Evolutionary conservation across 1,284 basidiomycete genomes (phyloP), one percentile per base, ranked within the genome.

Genomic region (Ceratobasidium sp.): DNA sequence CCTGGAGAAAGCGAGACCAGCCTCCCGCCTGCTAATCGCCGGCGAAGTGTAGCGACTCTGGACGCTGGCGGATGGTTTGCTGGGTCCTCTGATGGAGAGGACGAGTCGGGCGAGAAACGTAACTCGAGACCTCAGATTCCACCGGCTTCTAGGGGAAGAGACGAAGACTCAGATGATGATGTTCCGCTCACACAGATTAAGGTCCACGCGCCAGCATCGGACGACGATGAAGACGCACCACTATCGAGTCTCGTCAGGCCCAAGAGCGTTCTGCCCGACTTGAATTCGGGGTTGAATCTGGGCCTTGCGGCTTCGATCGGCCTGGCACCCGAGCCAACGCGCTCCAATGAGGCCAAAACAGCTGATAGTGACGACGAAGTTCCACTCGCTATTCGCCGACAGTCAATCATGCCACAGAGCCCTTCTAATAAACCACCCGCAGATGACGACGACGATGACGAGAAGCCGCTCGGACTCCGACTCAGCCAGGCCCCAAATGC

Each of bases 391-490:
- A 58, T 65, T 22, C 62, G 39, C 22, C 73, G 54, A 16, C 73
- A 58, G 46, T 49, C 58, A 22, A 61, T 72, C 16, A 72, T 66
- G 75, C 76, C 43, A 24, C 48, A 63, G 43, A 43, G 41, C 4
- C 7, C 64, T 9, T 41, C 73, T 13, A 64, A 51, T 14, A 62
- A 63, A 22, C 54, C 39, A 29, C 62, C 78, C 34, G 76, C 74
- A 61, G 71, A 51, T 14, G 79, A 72, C 11, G 84, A 82, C 8
- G 86, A 87, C 43, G 88, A 88, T 13, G 89, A 91, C 77, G 86
- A 92, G 78, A 82, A 87, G 76, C 92, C 91, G 2, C 87, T 93
- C 34, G 90, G 87, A 31, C 81, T 90, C 24, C 66, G 66, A 31
- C 31, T 69, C 16, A 69, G 66, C 27, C 66, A 69, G 24, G 66